Evolutionary conservation across 768 basidiomycete species (phyloP).

Genomic region (Obba rivulosa): DNA sequence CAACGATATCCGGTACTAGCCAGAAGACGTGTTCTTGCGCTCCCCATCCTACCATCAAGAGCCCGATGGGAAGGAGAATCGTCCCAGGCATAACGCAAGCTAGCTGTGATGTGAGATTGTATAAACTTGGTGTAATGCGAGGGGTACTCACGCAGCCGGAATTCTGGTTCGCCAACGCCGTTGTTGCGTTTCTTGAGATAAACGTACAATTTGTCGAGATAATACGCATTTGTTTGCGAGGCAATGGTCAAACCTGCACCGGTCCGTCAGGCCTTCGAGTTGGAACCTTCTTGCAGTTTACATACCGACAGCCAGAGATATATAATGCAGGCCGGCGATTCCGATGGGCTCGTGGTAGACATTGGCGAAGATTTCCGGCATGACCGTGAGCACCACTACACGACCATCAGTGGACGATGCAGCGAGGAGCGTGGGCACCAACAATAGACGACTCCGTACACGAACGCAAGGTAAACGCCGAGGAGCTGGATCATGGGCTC

Average conservation of each 20-base stretch:
- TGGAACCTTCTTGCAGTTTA: neutral
- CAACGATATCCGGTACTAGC: slow-evolving; percentile 64
- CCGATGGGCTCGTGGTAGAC: slow-evolving; percentile 52
- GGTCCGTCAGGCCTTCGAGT: neutral
- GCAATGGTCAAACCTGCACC: slow-evolving; percentile 26
- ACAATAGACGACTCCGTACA: slow-evolving; percentile 62
- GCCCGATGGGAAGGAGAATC: slow-evolving; percentile 56
- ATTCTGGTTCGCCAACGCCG: slow-evolving; percentile 51
- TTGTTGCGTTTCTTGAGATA: slow-evolving; percentile 47
- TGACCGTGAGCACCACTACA: slow-evolving; percentile 63
- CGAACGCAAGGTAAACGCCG: slow-evolving; percentile 62
- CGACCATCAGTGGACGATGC: neutral
- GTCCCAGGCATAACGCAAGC: slow-evolving; percentile 56
- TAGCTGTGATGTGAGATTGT: slow-evolving; percentile 16
- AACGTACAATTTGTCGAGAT: slow-evolving; percentile 53
- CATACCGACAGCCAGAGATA: slow-evolving; percentile 66
- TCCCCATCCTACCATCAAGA: slow-evolving; percentile 70
- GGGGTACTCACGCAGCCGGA: slow-evolving; percentile 36
- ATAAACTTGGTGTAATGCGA: neutral
- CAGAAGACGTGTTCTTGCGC: slow-evolving; percentile 54
- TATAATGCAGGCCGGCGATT: slow-evolving; percentile 63
- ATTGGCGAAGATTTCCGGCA: slow-evolving; percentile 51
- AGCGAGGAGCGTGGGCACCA: slow-evolving; percentile 15
- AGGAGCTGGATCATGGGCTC: slow-evolving; percentile 70
- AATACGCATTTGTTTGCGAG: slow-evolving; percentile 48